These are phyloP conservation scores for Chlorella sorokiniana DNA, from an alignment of 139 green algal genomes.

Conservation along the genomic window DNA sequence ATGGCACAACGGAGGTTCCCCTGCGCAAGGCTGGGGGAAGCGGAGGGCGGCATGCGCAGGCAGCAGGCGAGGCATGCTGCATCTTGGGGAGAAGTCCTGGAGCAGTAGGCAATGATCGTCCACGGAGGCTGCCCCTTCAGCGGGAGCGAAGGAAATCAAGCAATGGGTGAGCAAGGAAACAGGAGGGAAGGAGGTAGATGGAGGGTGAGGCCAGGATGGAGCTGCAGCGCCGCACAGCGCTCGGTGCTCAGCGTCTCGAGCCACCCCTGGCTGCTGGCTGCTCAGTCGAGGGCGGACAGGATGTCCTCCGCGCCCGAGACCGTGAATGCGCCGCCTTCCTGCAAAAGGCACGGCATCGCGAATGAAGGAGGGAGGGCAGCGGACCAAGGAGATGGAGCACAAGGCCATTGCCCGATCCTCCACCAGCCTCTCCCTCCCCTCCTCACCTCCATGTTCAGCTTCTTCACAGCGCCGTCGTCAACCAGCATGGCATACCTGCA, in stretches of 20 bases:
- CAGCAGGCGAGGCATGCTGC: too few species aligned
- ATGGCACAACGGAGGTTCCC: too few species aligned
- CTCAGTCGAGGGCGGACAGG: slow-evolving; percentile 45
- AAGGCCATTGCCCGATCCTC: slow-evolving; percentile 72
- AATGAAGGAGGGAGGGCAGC: not conserved
- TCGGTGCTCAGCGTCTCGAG: too few species aligned
- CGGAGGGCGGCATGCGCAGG: too few species aligned
- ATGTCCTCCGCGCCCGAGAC: slow-evolving; percentile 91
- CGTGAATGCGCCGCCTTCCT: slow-evolving; percentile 98
- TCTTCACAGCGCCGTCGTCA: slow-evolving; percentile 83
- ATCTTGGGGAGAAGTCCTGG: too few species aligned
- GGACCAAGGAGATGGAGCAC: not conserved
- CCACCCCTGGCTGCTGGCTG: too few species aligned
- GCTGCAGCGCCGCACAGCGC: too few species aligned
- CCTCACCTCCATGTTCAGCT: slow-evolving; percentile 93
- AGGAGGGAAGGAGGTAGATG: not conserved
- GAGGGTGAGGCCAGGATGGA: not conserved
- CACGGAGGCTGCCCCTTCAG: too few species aligned
- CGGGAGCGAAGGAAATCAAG: too few species aligned
- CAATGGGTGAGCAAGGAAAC: too few species aligned
- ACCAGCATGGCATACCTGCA: slow-evolving; percentile 89
- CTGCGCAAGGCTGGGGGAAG: too few species aligned
- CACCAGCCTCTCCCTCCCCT: slow-evolving; percentile 65
- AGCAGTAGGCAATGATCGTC: too few species aligned
- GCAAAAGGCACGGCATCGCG: slow-evolving; percentile 56